phyloP scores from a whole-genome alignment of 2,329 filamentous ascomycete genomes.

The Neobulgaria alba region DNA sequence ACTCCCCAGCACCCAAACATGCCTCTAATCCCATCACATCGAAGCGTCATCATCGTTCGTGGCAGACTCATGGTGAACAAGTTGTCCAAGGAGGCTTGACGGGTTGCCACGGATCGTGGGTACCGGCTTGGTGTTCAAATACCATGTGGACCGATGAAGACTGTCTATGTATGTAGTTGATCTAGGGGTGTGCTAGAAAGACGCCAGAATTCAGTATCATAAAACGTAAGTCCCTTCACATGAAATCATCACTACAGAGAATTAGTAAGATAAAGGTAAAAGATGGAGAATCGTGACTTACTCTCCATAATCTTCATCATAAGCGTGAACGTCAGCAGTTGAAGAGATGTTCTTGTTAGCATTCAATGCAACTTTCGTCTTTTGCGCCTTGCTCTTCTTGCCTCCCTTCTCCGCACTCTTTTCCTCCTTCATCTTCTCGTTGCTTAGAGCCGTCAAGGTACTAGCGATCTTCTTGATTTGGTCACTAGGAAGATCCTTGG shows the following conservation, averaged over 20 bases:
- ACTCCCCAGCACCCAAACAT: too few relatives aligned
- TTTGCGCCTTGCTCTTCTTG: constrained; percentile 95
- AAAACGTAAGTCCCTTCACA: constrained; percentile 42
- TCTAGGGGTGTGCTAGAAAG: not conserved
- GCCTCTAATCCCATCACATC: too few relatives aligned
- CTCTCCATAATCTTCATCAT: constrained; percentile 83
- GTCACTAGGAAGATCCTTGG: constrained; percentile 79
- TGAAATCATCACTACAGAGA: constrained; percentile 55
- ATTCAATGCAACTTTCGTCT: constrained; percentile 83
- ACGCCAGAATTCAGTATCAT: constrained; percentile 2
- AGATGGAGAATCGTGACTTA: constrained; percentile 40
- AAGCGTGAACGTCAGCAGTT: constrained; percentile 62
- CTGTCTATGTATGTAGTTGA: not conserved
- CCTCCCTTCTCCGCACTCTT: constrained; percentile 87
- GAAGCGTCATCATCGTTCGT: too few relatives aligned
- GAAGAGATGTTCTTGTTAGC: constrained; percentile 48
- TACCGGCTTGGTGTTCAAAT: not conserved
- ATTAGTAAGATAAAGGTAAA: constrained; percentile 14
- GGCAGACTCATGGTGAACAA: not conserved
- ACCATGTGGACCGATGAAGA: not conserved
- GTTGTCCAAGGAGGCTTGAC: constrained; percentile 6
- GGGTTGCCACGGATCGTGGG: constrained; percentile 3
- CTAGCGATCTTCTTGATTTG: constrained; percentile 96
- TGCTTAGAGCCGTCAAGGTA: constrained; percentile 77
- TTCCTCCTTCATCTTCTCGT: constrained; percentile 99